Conservation (phyloP, 2,329 filamentous ascomycete genomes). For the Phaeosphaeriaceae sp. region DNA sequence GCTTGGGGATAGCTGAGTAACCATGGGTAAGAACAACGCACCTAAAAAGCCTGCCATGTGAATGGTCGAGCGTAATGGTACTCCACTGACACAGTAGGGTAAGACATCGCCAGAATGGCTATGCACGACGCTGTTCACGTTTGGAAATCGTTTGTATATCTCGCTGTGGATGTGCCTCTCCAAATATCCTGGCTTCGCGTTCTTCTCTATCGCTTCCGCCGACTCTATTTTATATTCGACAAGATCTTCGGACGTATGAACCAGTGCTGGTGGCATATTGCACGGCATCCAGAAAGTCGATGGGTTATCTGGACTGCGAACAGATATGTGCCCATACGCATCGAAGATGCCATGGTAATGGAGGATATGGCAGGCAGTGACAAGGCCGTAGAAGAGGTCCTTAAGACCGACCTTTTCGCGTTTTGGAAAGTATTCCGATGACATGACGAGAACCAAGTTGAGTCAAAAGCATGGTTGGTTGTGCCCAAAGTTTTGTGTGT, state of each 20-base stretch:
- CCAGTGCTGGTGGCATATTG: slow-evolving; percentile 52
- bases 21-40: slow-evolving; percentile 11
- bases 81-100: slow-evolving; percentile 51
- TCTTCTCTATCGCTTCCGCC: slow-evolving; percentile 45
- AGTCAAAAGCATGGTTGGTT: slow-evolving; percentile 4
- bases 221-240: slow-evolving; percentile 54
- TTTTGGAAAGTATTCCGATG: slow-evolving; percentile 46
- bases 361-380: slow-evolving; percentile 60
- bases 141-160: slow-evolving; percentile 54
- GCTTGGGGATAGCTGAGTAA: neutral
- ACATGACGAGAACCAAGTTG: slow-evolving; percentile 29
- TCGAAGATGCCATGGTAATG: slow-evolving; percentile 60
- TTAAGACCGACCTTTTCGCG: slow-evolving; percentile 48
- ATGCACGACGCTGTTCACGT: slow-evolving; percentile 54
- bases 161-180: slow-evolving; percentile 56
- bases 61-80: slow-evolving; percentile 46
- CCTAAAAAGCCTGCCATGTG: slow-evolving; percentile 56
- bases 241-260: slow-evolving; percentile 51
- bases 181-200: slow-evolving; percentile 43
- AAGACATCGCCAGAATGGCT: slow-evolving; percentile 52
- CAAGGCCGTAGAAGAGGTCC: slow-evolving; percentile 48
- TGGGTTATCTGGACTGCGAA: slow-evolving; percentile 57
- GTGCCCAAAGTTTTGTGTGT: neutral
- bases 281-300: slow-evolving; percentile 55
- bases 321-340: slow-evolving; percentile 62